Conservation (phyloP, 1,284 basidiomycete genomes). For the Cryptococcus neoformans region DNA sequence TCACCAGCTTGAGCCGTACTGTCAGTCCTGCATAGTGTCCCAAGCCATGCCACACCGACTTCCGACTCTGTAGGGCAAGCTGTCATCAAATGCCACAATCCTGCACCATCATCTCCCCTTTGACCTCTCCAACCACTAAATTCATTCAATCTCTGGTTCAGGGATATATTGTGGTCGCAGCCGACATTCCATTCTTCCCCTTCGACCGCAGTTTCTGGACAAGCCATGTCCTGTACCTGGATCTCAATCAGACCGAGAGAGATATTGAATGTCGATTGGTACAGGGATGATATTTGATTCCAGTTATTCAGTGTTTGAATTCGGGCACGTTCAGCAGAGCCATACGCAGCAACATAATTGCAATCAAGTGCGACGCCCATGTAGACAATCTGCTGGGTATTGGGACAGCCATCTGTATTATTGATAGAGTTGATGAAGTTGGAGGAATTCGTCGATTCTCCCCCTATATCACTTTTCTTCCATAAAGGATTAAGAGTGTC, state of each 20-base stretch:
- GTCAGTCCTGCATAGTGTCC: constrained; percentile 64
- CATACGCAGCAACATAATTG: constrained; percentile 67
- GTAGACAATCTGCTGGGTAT: constrained; percentile 66
- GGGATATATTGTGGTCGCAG: constrained; percentile 52
- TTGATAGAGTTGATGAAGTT: constrained; percentile 70
- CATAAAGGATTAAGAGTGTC: constrained; percentile 1
- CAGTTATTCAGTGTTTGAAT: constrained; percentile 71
- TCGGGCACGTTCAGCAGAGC: constrained; percentile 62
- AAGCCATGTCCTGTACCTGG: constrained; percentile 37
- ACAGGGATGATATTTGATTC: constrained; percentile 65
- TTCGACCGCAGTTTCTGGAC: constrained; percentile 53
- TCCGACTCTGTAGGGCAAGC: constrained; percentile 70
- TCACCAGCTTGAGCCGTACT: constrained; percentile 55
- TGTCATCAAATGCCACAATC: constrained; percentile 88
- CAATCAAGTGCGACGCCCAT: constrained; percentile 84
- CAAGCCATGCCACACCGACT: constrained; percentile 88
- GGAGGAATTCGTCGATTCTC: constrained; percentile 22
- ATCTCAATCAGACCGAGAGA: constrained; percentile 76
- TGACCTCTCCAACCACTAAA: constrained; percentile 81
- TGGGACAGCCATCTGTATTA: constrained; percentile 68
- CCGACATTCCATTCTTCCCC: constrained; percentile 52
- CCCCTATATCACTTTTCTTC: constrained; percentile 30
- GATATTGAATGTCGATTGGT: constrained; percentile 79
- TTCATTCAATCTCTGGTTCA: constrained; percentile 69
- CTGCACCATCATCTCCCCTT: constrained; percentile 64